phyloP scores from a whole-genome alignment of 2,329 filamentous ascomycete genomes.

The Sclerotinia nivalis region DNA sequence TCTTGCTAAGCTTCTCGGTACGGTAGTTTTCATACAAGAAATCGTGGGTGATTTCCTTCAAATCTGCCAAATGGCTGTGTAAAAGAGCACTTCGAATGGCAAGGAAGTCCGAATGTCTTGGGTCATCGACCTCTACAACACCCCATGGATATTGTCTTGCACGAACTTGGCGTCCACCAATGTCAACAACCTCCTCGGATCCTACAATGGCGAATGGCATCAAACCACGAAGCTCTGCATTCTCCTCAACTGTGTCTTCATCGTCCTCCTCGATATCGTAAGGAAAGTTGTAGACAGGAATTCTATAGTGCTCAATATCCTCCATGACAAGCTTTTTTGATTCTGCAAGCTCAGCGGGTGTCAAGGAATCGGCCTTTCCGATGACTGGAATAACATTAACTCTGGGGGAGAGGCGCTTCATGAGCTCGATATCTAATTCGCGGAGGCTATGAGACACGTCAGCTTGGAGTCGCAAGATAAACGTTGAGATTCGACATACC shows the following conservation, averaged over 20 bases:
- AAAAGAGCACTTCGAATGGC: slow-evolving; percentile 94
- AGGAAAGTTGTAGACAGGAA: slow-evolving; percentile 99
- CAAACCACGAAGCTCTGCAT: slow-evolving; percentile 91
- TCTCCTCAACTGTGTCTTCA: slow-evolving; percentile 98
- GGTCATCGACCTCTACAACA: slow-evolving; percentile 98
- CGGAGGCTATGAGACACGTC: slow-evolving; percentile 65
- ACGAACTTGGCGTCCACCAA: slow-evolving; percentile 87
- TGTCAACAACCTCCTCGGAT: slow-evolving; percentile 92
- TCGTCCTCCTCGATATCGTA: slow-evolving; percentile 99
- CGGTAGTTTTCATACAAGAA: slow-evolving; percentile 99
- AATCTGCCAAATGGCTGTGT: slow-evolving; percentile 94
- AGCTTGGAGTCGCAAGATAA: slow-evolving; percentile 23
- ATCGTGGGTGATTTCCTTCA: slow-evolving; percentile 99
- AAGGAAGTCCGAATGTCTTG: slow-evolving; percentile 96
- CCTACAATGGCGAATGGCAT: slow-evolving; percentile 99
- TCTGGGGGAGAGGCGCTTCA: slow-evolving; percentile 97
- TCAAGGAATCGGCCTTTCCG: slow-evolving; percentile 96
- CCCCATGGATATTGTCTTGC: slow-evolving; percentile 99
- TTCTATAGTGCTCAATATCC: slow-evolving; percentile 99
- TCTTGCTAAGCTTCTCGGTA: slow-evolving; percentile 99
- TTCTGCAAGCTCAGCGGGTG: slow-evolving; percentile 92
- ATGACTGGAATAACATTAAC: slow-evolving; percentile 99
- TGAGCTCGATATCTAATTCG: slow-evolving; percentile 98
- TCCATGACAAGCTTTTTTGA: slow-evolving; percentile 99
- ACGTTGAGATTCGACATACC: slow-evolving; percentile 54